Evolutionary conservation across 1,284 basidiomycete genomes (phyloP).

Genomic region (Pseudozyma sp.): DNA sequence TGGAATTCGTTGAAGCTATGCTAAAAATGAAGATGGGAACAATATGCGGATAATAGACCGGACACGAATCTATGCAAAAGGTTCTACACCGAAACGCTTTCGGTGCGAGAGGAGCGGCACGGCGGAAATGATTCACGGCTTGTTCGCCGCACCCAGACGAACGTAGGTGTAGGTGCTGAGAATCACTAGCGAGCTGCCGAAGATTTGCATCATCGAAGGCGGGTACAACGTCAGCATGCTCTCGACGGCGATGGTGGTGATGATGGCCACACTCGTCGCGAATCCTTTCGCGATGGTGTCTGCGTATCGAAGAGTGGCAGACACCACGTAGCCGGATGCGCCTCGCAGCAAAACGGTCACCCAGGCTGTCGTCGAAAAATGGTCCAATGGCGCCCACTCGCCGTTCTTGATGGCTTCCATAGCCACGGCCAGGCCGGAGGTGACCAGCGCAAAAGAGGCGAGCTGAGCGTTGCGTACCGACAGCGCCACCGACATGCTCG

Average conservation of each 20-base stretch:
- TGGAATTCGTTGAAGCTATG: too few relatives aligned
- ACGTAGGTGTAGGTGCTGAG: constrained; percentile 39
- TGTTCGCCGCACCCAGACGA: constrained; percentile 1
- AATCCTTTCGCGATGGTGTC: constrained; percentile 49
- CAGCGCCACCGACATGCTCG: constrained; percentile 38
- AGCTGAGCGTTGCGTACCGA: constrained; percentile 43
- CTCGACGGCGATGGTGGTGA: constrained; percentile 36
- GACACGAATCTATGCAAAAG: too few relatives aligned
- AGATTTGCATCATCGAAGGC: constrained; percentile 19
- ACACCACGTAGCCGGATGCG: constrained; percentile 32
- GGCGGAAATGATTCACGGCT: too few relatives aligned
- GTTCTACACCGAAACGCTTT: too few relatives aligned
- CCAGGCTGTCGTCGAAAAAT: constrained; percentile 37
- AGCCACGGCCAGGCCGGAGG: constrained; percentile 20
- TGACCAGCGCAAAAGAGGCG: constrained; percentile 30
- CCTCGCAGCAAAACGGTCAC: constrained; percentile 30
- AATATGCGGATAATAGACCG: too few relatives aligned
- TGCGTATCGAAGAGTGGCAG: constrained; percentile 39
- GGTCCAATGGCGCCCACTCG: constrained; percentile 18
- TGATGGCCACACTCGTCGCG: constrained; percentile 42
- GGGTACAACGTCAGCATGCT: constrained; percentile 13
- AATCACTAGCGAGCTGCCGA: constrained; percentile 31
- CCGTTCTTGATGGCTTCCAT: constrained; percentile 11
- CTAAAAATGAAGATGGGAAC: too few relatives aligned
- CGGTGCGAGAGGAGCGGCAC: too few relatives aligned